Evolutionary conservation across 768 basidiomycete species (phyloP), one percentile per base, ranked within the genome.

Genomic region (Mycena chlorophos): DNA sequence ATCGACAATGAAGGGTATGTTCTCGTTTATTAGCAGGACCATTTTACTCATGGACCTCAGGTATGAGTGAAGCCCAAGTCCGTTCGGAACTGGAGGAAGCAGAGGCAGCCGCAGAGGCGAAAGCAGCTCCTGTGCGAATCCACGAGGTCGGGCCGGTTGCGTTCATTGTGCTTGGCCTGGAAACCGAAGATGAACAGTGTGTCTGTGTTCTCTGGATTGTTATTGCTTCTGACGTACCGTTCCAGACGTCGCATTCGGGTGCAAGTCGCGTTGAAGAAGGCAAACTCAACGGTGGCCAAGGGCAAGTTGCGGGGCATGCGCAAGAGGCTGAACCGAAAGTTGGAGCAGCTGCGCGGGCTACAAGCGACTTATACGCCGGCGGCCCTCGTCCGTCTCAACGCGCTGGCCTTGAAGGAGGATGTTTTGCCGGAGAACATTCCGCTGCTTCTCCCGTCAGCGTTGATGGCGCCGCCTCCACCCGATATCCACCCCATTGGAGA

Each of bases 351-450:
- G 3, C 48, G 55, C 4, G 30, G 17, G 26, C 46, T 50, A 20
- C 54, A 55, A 31, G 47, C 54, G 30, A 42, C 39, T 5, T 56
- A 56, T 23, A 56, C 38, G 48, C 55, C 55, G 4, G 51, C 34
- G 16, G 10, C 55, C 3, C 13, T 51, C 23, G 13, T 20, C 3
- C 13, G 14, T 16, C 28, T 57, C 40, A 27, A 26, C 19, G 17
- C 20, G 6, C 39, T 30, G 27, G 4, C 5, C 16, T 16, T 46
- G 3, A 16, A 22, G 6, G 51, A 42, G 27, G 34, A 27, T 23
- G 51, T 23, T 19, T 39, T 6, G n/a, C 14, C 34, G 13, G 51
- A 52, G 39, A 28, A 43, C 20, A 28, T 27, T 5, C 51, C 40
- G 25, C 40, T 52, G 27, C 30, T 42, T 5, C 51, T 45, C 3